phyloP scores from a whole-genome alignment of 2,329 filamentous ascomycete genomes.

The Magnaporthiopsis rhizophila region DNA sequence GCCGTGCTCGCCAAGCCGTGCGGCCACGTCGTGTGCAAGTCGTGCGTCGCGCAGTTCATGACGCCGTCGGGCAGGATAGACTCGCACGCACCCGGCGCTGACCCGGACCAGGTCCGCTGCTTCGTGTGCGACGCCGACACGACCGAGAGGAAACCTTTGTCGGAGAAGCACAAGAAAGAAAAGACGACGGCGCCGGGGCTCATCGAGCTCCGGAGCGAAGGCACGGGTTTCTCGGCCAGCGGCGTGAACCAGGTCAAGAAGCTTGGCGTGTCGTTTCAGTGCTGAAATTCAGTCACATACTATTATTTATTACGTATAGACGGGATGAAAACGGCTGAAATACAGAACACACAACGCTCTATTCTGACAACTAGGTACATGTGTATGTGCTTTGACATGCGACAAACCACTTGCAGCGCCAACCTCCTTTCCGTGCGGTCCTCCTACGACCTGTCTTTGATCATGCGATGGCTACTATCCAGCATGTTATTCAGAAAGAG shows the following conservation, averaged over 20 bases:
- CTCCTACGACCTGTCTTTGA: slow-evolving; percentile 8
- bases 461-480: slow-evolving; percentile 14
- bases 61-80: slow-evolving; percentile 45
- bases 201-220: slow-evolving; percentile 74
- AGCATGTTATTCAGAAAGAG: slow-evolving; percentile 17
- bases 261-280: slow-evolving; percentile 45
- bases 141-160: slow-evolving; percentile 33
- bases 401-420: not conserved
- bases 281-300: slow-evolving; percentile 5
- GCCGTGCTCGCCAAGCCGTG: slow-evolving; percentile 80
- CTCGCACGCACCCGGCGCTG: slow-evolving; percentile 48
- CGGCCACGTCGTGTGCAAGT: slow-evolving; percentile 84
- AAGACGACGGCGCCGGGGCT: slow-evolving; percentile 62
- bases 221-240: slow-evolving; percentile 87
- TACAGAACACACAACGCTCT: not conserved
- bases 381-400: not conserved
- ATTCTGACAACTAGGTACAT: not conserved
- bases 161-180: slow-evolving; percentile 36
- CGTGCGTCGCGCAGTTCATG: slow-evolving; percentile 80
- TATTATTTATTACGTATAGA: slow-evolving; percentile 1
- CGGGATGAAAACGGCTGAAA: not conserved
- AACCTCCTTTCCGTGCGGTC: not conserved
- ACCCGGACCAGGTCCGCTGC: slow-evolving; percentile 50
- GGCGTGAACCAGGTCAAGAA: slow-evolving; percentile 77
- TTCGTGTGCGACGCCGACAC: slow-evolving; percentile 83